phyloP scores from a whole-genome alignment of 2,329 filamentous ascomycete genomes.

The Microdochium bolleyi region DNA sequence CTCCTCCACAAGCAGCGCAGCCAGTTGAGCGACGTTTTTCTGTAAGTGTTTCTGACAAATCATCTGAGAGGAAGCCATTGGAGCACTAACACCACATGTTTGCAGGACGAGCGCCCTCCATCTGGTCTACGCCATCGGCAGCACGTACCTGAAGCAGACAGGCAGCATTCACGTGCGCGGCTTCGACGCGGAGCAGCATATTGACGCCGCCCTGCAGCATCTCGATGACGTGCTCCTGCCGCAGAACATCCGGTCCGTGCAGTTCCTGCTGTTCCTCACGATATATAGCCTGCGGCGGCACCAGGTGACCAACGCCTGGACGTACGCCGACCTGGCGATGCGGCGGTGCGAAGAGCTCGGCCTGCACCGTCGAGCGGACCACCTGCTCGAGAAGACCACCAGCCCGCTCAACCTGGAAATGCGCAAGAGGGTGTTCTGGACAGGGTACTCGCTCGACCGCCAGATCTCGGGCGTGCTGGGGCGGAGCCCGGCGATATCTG shows the following conservation, averaged over 20 bases:
- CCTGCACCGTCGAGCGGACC: slow-evolving; percentile 10
- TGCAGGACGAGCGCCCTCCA: slow-evolving; percentile 12
- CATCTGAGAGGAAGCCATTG: background rate
- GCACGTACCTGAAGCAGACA: slow-evolving; percentile 18
- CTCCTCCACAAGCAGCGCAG: slow-evolving; percentile 11
- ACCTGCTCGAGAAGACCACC: background rate
- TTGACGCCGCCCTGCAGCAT: slow-evolving; percentile 8
- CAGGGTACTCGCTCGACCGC: slow-evolving; percentile 20
- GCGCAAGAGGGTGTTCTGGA: slow-evolving; percentile 20
- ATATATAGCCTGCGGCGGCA: slow-evolving; percentile 10
- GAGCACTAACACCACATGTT: background rate
- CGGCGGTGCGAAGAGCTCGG: slow-evolving; percentile 12
- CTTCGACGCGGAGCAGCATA: slow-evolving; percentile 9
- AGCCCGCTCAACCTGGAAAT: slow-evolving; percentile 12
- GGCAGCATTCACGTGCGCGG: slow-evolving; percentile 13
- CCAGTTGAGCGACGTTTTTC: slow-evolving; percentile 9
- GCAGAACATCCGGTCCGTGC: slow-evolving; percentile 10
- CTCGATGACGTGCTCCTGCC: slow-evolving; percentile 10
- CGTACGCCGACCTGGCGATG: slow-evolving; percentile 11
- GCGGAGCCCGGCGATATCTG: slow-evolving; percentile 19
- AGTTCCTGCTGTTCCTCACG: slow-evolving; percentile 11
- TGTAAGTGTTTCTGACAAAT: slow-evolving; percentile 1
- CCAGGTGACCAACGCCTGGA: slow-evolving; percentile 9
- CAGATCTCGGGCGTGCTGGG: slow-evolving; percentile 21
- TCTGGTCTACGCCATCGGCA: slow-evolving; percentile 19